phyloP scores from a whole-genome alignment of 2,329 filamentous ascomycete genomes.

The Calonectria leucothoes region DNA sequence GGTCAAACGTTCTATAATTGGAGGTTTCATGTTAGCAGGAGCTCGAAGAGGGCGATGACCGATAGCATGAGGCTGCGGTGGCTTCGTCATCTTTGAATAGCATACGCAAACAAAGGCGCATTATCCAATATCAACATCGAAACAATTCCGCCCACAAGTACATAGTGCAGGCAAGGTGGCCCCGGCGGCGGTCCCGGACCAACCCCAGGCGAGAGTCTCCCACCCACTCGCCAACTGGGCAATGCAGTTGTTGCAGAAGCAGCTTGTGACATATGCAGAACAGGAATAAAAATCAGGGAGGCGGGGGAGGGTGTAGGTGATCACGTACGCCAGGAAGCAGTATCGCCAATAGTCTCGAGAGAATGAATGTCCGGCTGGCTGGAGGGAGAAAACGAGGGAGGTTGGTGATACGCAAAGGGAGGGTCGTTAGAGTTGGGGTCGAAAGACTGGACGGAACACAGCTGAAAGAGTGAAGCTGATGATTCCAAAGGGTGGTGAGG shows the following conservation, averaged over 20 bases:
- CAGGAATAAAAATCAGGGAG: slow-evolving; percentile 32
- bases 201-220: slow-evolving; percentile 19
- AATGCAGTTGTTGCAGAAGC: slow-evolving; percentile 32
- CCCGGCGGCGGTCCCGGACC: neutral
- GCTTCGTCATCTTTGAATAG: slow-evolving; percentile 14
- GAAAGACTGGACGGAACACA: slow-evolving; percentile 53
- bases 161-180: slow-evolving; percentile 20
- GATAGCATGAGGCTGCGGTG: slow-evolving; percentile 1
- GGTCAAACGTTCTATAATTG: slow-evolving; percentile 33
- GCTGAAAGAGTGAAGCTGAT: slow-evolving; percentile 58
- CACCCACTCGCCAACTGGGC: slow-evolving; percentile 28
- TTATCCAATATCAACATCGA: slow-evolving; percentile 33
- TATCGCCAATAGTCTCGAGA: slow-evolving; percentile 43
- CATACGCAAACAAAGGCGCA: slow-evolving; percentile 24
- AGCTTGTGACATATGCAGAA: slow-evolving; percentile 25
- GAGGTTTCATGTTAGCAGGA: slow-evolving; percentile 32
- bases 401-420: slow-evolving; percentile 36
- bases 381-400: slow-evolving; percentile 31
- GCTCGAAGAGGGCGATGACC: neutral
- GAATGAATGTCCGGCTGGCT: slow-evolving; percentile 34
- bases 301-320: slow-evolving; percentile 26
- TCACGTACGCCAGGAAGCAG: slow-evolving; percentile 44
- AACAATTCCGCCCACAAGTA: slow-evolving; percentile 35
- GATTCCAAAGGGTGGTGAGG: slow-evolving; percentile 45
- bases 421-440: slow-evolving; percentile 29